phyloP scores from a whole-genome alignment of 2,329 filamentous ascomycete genomes.

The Epichloe uncinata region DNA sequence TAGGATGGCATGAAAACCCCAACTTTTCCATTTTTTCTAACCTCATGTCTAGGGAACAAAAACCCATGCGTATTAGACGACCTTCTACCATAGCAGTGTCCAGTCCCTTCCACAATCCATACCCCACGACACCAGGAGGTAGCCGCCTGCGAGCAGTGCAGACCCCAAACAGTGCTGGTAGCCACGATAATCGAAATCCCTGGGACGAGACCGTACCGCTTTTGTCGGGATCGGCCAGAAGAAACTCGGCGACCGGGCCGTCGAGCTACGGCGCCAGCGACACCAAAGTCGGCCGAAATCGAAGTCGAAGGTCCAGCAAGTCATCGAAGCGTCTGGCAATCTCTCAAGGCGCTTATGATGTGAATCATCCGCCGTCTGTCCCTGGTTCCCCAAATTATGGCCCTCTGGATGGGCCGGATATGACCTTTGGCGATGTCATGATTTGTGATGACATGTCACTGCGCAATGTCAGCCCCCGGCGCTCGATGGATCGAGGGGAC shows the following conservation, averaged over 20 bases:
- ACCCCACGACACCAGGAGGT: conserved; percentile 13
- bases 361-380: conserved; percentile 57
- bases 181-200: conserved; percentile 30
- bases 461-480: conserved; percentile 16
- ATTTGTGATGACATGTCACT: conserved; percentile 49
- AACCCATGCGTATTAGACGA: conserved; percentile 50
- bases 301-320: conserved; percentile 35
- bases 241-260: conserved; percentile 11
- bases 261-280: conserved; percentile 33
- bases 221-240: conserved; percentile 26
- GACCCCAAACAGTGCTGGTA: conserved; percentile 29
- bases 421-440: conserved; percentile 57
- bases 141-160: conserved; percentile 25
- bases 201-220: conserved; percentile 42
- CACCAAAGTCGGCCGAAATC: conserved; percentile 17
- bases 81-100: conserved; percentile 32
- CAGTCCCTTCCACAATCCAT: conserved; percentile 23
- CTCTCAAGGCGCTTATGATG: conserved; percentile 33
- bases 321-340: conserved; percentile 33
- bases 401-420: conserved; percentile 32
- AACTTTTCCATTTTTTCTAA: not conserved
- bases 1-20: not conserved
- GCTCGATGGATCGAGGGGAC: conserved; percentile 18
- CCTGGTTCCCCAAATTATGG: conserved; percentile 47
- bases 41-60: conserved; percentile 36